A percentile compares a stretch with the other conserved stretches of the same genome.
phyloP scores from a whole-genome alignment of 805 yeast genomes.

The Scheffersomyces stipitis region DNA sequence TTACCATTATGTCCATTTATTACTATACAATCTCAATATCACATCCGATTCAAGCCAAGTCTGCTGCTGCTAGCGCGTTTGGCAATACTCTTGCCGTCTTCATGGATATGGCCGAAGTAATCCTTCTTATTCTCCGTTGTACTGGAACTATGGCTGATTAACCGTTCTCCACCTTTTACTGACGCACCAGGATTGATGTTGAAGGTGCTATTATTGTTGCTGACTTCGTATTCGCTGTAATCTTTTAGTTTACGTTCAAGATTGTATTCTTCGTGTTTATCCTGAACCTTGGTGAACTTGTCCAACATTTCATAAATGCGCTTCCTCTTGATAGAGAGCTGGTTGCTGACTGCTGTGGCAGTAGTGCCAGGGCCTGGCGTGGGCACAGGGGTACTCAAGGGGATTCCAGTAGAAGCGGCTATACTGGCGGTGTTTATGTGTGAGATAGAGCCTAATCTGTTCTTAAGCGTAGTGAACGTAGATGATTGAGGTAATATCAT shows the following conservation, averaged over 20 bases:
- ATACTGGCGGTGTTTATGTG: conserved; percentile 25
- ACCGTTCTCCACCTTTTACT: not conserved
- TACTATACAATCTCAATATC: no score
- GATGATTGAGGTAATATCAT: conserved; percentile 94
- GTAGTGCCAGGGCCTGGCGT: conserved; percentile 16
- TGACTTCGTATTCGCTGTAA: conserved; percentile 1
- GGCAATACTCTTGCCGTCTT: not conserved
- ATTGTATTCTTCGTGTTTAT: conserved; percentile 25
- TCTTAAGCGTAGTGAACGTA: conserved; percentile 80
- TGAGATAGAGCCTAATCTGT: conserved; percentile 64
- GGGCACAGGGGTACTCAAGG: conserved; percentile 16
- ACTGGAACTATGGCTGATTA: conserved; percentile 9
- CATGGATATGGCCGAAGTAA: conserved; percentile 4
- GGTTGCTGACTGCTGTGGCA: conserved; percentile 20
- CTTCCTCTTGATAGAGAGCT: conserved; percentile 37
- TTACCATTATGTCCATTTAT: no score
- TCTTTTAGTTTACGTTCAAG: conserved; percentile 10
- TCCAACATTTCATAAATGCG: conserved; percentile 43
- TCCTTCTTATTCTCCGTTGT: conserved; percentile 8
- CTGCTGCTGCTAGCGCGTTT: not conserved
- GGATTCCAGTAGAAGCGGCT: conserved; percentile 6
- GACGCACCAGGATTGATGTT: conserved; percentile 1
- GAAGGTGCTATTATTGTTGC: not conserved
- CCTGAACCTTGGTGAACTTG: conserved; percentile 35
- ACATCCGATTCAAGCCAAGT: not conserved